Conservation (phyloP, 805 yeast genomes). For the Myxozyma mucilagina region DNA sequence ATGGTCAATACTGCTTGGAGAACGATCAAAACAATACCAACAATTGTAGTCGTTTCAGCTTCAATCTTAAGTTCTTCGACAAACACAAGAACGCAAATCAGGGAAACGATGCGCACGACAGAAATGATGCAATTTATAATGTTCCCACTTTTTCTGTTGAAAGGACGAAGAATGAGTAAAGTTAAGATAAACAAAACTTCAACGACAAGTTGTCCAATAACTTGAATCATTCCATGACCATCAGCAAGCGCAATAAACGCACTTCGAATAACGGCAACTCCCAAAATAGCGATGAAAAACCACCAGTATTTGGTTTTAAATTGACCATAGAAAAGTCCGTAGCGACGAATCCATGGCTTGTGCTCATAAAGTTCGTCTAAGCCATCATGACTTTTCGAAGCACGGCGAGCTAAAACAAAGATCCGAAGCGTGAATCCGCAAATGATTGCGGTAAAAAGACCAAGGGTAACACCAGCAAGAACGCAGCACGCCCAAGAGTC, state of each 20-base stretch:
- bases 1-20: constrained; percentile 38
- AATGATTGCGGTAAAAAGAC: constrained; percentile 35
- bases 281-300: constrained; percentile 37
- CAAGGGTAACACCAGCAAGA: constrained; percentile 39
- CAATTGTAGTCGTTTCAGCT: constrained; percentile 36
- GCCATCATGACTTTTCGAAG: constrained; percentile 32
- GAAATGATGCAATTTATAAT: constrained; percentile 38
- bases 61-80: constrained; percentile 37
- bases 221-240: constrained; percentile 40
- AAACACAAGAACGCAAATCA: constrained; percentile 37
- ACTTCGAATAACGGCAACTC: constrained; percentile 37
- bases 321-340: constrained; percentile 41
- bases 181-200: constrained; percentile 35
- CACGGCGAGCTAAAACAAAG: constrained; percentile 35
- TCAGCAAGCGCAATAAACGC: constrained; percentile 41
- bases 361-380: constrained; percentile 35
- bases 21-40: constrained; percentile 39
- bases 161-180: constrained; percentile 35
- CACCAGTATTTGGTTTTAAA: constrained; percentile 40
- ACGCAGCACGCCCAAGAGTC: constrained; percentile 40
- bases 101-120: constrained; percentile 36
- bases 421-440: constrained; percentile 35
- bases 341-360: constrained; percentile 39
- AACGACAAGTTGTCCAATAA: constrained; percentile 39
- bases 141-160: constrained; percentile 39